Percentiles rank a stretch among this genome's conserved stretches.
Evolutionary conservation across 306 rosid species (phyloP).

Genomic region (Cicer arietinum): DNA sequence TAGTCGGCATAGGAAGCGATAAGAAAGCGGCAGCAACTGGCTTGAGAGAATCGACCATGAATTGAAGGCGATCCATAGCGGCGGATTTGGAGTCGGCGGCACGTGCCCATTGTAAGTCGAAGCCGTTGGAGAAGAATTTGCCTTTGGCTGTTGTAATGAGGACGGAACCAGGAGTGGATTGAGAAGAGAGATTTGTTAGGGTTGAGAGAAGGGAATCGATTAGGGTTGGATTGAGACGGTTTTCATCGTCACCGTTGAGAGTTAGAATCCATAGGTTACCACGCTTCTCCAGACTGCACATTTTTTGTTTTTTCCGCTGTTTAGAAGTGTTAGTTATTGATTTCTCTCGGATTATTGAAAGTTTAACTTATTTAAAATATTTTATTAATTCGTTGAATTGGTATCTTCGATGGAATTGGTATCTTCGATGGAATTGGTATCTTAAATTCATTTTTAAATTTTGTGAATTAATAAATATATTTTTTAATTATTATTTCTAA

Average conservation of each 20-base stretch:
- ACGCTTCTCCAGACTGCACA: constrained; percentile 77
- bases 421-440: no score
- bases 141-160: constrained; percentile 79
- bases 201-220: constrained; percentile 58
- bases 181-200: constrained; percentile 49
- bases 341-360: no score
- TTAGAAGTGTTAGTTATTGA: no score
- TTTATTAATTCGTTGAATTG: no score
- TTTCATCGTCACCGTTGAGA: constrained; percentile 65
- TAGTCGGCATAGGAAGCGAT: constrained; percentile 74
- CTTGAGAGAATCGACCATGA: constrained; percentile 52
- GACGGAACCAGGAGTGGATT: constrained; percentile 63
- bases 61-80: constrained; percentile 47
- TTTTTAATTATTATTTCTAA: no score
- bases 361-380: no score
- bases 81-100: constrained; percentile 54
- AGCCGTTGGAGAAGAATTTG: constrained; percentile 77
- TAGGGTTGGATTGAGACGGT: constrained; percentile 61
- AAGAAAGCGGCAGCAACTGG: constrained; percentile 64
- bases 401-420: no score
- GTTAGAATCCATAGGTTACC: constrained; percentile 62
- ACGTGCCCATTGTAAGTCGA: constrained; percentile 73
- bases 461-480: no score
- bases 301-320: no score
- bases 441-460: no score